A percentile compares a stretch with the other conserved stretches of the same genome.
phyloP scores from a whole-genome alignment of 2,329 filamentous ascomycete genomes.

The Gyromitra esculenta region DNA sequence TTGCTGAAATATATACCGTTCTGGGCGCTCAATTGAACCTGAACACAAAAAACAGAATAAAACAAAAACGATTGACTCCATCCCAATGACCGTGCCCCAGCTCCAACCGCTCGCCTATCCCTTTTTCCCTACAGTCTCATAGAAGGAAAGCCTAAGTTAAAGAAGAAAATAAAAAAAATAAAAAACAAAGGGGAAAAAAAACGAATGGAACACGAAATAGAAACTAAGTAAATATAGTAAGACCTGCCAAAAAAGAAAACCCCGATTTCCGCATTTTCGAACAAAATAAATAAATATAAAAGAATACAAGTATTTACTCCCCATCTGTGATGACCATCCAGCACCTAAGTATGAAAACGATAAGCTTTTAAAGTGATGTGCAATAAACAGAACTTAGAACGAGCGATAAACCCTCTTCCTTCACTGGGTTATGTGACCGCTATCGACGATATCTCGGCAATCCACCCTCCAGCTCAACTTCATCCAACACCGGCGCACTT shows the following conservation, averaged over 20 bases:
- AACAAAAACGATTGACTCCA: constrained; percentile 45
- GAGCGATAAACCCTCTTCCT: background rate
- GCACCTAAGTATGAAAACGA: constrained; percentile 9
- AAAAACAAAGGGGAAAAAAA: constrained; percentile 18
- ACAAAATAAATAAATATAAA: constrained; percentile 28
- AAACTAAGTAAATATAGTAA: constrained; percentile 36
- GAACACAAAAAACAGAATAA: constrained; percentile 14
- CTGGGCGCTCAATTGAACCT: background rate
- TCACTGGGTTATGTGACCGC: background rate
- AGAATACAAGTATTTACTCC: constrained; percentile 40
- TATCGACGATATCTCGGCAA: constrained; percentile 45
- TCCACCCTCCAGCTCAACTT: constrained; percentile 39
- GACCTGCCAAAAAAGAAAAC: constrained; percentile 17
- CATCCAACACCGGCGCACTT: constrained; percentile 43
- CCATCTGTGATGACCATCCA: background rate
- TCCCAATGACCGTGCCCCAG: constrained; percentile 47
- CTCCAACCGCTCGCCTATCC: constrained; percentile 9
- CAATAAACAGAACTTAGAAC: constrained; percentile 21
- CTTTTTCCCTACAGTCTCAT: constrained; percentile 3
- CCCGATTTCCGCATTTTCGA: constrained; percentile 15
- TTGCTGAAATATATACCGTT: background rate
- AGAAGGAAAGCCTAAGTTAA: constrained; percentile 21
- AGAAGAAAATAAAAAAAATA: constrained; percentile 10
- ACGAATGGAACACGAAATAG: constrained; percentile 19
- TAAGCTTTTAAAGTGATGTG: constrained; percentile 15